Conservation (phyloP, 345 rosid species). For the Iberis pinnata region DNA sequence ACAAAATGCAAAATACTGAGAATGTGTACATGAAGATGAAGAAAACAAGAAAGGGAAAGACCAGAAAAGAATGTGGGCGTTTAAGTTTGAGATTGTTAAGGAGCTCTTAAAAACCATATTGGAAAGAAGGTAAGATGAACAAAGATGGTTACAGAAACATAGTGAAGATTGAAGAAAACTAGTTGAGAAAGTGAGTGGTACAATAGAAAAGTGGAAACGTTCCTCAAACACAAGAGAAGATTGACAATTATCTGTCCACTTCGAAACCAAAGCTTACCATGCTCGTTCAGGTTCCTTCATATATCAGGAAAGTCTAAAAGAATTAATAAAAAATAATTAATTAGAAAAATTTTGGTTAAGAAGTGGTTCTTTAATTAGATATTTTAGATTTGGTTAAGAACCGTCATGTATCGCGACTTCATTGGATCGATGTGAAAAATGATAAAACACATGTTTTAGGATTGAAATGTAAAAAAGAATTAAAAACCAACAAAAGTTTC, state of each 20-base stretch:
- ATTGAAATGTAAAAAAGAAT: no score
- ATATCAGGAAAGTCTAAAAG: no score
- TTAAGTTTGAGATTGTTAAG: constrained; percentile 89
- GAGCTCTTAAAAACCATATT: constrained; percentile 82
- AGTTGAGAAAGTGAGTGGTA: constrained; percentile 76
- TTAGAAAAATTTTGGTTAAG: no score
- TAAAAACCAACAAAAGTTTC: no score
- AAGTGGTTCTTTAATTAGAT: no score
- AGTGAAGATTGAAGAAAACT: constrained; percentile 95
- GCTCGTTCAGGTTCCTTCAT: constrained; percentile 69
- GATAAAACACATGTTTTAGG: no score
- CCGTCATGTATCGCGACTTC: no score
- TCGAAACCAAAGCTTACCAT: constrained; percentile 81
- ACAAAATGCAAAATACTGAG: no score
- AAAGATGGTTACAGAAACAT: constrained; percentile 85
- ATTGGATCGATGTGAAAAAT: no score
- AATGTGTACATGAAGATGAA: no score
- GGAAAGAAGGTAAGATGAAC: constrained; percentile 86
- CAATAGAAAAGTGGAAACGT: constrained; percentile 62
- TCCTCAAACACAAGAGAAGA: constrained; percentile 89
- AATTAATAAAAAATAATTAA: no score
- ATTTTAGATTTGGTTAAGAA: no score
- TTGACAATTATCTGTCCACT: constrained; percentile 66
- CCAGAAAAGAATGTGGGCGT: constrained; percentile 52
- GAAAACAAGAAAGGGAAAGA: constrained; percentile 69